phyloP scores from a whole-genome alignment of 2,329 filamentous ascomycete species.

The Penicillium sp. region DNA sequence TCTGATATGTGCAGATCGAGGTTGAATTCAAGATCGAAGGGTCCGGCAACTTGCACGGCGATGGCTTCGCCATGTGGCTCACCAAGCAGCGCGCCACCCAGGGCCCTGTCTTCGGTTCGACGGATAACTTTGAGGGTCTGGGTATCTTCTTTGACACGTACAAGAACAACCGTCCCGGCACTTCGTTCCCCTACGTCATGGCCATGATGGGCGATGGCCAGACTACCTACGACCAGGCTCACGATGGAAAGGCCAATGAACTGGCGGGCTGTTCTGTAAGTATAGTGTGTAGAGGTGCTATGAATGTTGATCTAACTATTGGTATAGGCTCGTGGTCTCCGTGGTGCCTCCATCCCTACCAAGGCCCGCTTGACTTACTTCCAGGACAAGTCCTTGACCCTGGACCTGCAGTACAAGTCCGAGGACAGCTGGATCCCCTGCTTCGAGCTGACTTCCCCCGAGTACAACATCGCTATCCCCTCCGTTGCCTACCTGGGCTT shows the following conservation, averaged over 20 bases:
- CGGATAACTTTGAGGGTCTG: conserved; percentile 83
- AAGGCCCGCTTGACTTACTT: conserved; percentile 89
- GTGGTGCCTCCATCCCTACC: conserved; percentile 68
- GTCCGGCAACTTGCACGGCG: conserved; percentile 79
- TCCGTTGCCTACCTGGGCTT: conserved; percentile 57
- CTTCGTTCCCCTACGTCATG: conserved; percentile 96
- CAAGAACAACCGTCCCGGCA: conserved; percentile 96
- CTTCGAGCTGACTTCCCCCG: conserved; percentile 62
- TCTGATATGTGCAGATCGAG: conserved; percentile 57
- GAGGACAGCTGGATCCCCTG: conserved; percentile 82
- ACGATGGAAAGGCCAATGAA: conserved; percentile 88
- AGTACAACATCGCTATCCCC: conserved; percentile 66
- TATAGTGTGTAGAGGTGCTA: neutral
- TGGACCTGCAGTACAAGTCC: conserved; percentile 89
- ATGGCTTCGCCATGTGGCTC: conserved; percentile 96
- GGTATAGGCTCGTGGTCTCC: conserved; percentile 70
- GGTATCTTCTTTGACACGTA: conserved; percentile 97
- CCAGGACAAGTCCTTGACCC: conserved; percentile 80
- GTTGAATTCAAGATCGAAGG: conserved; percentile 92
- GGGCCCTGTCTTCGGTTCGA: conserved; percentile 82
- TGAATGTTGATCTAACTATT: neutral
- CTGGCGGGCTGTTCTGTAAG: conserved; percentile 79
- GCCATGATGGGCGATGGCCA: conserved; percentile 92
- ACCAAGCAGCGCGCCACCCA: conserved; percentile 77
- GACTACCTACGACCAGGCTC: conserved; percentile 80